Evolutionary conservation across 495 filamentous ascomycete genomes (phyloP), one percentile per base, ranked within the genome.

Genomic region (Neurospora sp.): DNA sequence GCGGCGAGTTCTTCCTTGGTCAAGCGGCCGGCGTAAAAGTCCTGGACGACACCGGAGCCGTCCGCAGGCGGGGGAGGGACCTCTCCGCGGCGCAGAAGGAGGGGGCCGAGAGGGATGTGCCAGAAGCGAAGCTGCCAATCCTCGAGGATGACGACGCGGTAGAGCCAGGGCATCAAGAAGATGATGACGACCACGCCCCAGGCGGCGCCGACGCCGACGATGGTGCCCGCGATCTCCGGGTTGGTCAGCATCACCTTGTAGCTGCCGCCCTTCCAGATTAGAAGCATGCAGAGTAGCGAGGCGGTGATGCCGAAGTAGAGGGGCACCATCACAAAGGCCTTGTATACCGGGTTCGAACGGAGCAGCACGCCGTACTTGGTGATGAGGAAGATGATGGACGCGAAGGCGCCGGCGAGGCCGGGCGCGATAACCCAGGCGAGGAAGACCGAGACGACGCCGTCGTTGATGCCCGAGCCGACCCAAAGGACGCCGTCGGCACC

Each of bases 281-380:
- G 87, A 76, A 91, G 86, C 79, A 92, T 88, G 66, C 88, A 87
- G 44, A 91, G 85, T 42, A 93, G 86, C 42, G 82, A 84, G 39
- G 85, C 88, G 3, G 91, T 88, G 70, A 89, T 73, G 66, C 84
- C 88, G 41, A 92, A 88, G 80, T 90, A 93, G 74, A 90, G 72
- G 20, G 91, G 89, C 39, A 91, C 85, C 72, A 86, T 78, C 14
- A 85, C 76, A 77, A 93, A 85, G 10, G 86, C 90, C 81, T 79
- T 79, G 69, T 85, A 85, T 73, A 90, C 85, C 2, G 90, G 86
- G 75, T 91, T 86, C 10, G 79, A 78, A 69, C 91, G 88, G 72
- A 86, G 80, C 46, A 91, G 85, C 16, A 92, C 90, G 41, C 83
- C 80, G 78, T 88, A 90, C 82, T 93, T 93, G 74, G 90, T 86